Percentiles rank a stretch among this genome's conserved stretches.
phyloP scores from a whole-genome alignment of 1,139 yeast species.

The Taphrina communis region DNA sequence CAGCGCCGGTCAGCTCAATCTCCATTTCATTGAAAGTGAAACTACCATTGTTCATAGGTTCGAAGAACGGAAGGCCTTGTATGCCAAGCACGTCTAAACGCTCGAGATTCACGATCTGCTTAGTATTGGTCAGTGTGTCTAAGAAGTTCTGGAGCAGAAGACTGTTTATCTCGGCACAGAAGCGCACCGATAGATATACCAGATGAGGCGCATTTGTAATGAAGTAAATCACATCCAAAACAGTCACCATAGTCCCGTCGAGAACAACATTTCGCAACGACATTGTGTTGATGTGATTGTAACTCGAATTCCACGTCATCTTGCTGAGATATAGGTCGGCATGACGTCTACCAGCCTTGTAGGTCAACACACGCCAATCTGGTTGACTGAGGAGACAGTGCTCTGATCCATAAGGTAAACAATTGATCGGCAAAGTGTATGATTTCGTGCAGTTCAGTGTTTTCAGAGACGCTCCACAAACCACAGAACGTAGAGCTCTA shows the following conservation, averaged over 20 bases:
- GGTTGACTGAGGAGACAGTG: not conserved
- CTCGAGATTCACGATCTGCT: constrained; percentile 3
- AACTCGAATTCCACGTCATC: constrained; percentile 13
- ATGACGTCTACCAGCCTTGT: not conserved
- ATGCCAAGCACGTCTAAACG: constrained; percentile 33
- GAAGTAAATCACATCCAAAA: constrained; percentile 4
- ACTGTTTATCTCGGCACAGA: constrained; percentile 11
- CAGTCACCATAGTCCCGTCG: constrained; percentile 19
- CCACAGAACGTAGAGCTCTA: constrained; percentile 8
- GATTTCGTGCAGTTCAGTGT: constrained; percentile 19
- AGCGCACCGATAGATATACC: constrained; percentile 18
- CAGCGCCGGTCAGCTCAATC: constrained; percentile 34
- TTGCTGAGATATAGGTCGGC: constrained; percentile 9
- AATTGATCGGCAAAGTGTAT: not conserved
- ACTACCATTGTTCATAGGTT: constrained; percentile 33
- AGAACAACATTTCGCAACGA: constrained; percentile 2
- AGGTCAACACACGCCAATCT: constrained; percentile 10
- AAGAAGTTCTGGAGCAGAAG: constrained; percentile 18
- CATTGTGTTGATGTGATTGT: constrained; percentile 7
- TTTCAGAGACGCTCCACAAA: not conserved
- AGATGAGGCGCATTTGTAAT: constrained; percentile 15
- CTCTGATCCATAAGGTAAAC: constrained; percentile 19
- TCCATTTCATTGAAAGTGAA: constrained; percentile 20
- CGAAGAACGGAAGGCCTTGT: constrained; percentile 33
- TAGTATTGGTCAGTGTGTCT: not conserved